phyloP scores from a whole-genome alignment of 2,329 filamentous ascomycete species.

The Alternaria burnsii region DNA sequence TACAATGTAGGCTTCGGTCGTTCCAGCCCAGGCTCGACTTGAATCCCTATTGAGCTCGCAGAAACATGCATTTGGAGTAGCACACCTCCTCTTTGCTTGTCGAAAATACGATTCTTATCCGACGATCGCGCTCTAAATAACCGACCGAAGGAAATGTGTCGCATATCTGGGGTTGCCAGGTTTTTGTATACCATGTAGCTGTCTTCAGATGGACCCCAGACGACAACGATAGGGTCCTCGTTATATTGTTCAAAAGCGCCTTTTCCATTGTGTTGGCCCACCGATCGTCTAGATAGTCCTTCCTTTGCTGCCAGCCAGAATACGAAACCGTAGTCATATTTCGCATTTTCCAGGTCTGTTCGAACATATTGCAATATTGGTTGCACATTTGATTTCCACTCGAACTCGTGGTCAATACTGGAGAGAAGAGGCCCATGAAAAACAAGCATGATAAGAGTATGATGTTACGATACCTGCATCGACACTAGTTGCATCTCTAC shows the following conservation, averaged over 20 bases:
- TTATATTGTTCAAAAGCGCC: conserved; percentile 45
- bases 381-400: conserved; percentile 7
- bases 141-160: conserved; percentile 33
- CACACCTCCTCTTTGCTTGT: conserved; percentile 36
- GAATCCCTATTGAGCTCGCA: conserved; percentile 2
- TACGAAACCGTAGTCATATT: conserved; percentile 37
- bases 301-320: conserved; percentile 45
- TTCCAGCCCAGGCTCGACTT: conserved; percentile 36
- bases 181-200: conserved; percentile 34
- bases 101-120: conserved; percentile 37
- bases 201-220: conserved; percentile 42
- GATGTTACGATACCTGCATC: neutral
- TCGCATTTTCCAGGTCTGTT: conserved; percentile 20
- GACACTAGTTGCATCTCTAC: neutral
- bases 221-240: conserved; percentile 45
- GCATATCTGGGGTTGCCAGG: conserved; percentile 27
- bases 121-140: conserved; percentile 38
- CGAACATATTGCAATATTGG: conserved; percentile 24
- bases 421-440: neutral
- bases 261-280: conserved; percentile 42
- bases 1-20: conserved; percentile 2
- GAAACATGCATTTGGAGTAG: conserved; percentile 21
- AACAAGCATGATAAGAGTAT: neutral
- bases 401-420: conserved; percentile 9
- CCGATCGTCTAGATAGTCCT: conserved; percentile 37